Evolutionary conservation across 306 rosid genomes (phyloP), one percentile per base, ranked within the genome.

Genomic region (Senna tora): DNA sequence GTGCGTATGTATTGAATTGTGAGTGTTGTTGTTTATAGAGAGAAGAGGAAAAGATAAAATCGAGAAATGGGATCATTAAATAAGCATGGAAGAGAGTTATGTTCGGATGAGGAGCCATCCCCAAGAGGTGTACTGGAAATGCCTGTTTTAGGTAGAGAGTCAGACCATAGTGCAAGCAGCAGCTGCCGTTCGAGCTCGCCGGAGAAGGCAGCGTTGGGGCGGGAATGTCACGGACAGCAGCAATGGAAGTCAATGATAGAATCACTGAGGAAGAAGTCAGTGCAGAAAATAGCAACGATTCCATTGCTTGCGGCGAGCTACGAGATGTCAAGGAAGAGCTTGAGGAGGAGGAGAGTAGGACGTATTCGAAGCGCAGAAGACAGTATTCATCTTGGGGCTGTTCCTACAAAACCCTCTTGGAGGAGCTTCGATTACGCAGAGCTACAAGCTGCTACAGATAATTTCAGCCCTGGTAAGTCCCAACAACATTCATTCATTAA

Each of bases 41-140:
- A 75, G 74, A 46, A 56, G 13, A 55, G 42, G 71, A 41, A 38
- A 42, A 47, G 76, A 50, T 68, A 82, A 80, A 84, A 61, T 59
- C 77, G 59, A 65, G 82, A 82, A 65, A 75, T 63, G 76, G 73
- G 46, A 12, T 63, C 63, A 6, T 62, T 11, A 5, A 28, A 0
- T 1, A 67, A 53, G 28, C 1, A 62, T 16, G 49, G 20, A 61
- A 73, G 76, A 28, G 78, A 52, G 30, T 16, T 63, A 42, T 13
- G 65, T 0, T 60, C 78, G 75, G 87, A 82, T 13, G 92, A 69
- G 0, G 84, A 87, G 28, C 7, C 50, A 8, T 94, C 99, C 0
- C 97, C 97, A 0, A 84, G 99, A 80, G 90, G 89, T 0, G 89
- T 94, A 43, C 36, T 94, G n/a, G 97, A 91, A 33, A 53, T 79